Base-by-base conservation (phyloP, 495 filamentous ascomycete genomes). In the Tetracladium setigerum region DNA sequence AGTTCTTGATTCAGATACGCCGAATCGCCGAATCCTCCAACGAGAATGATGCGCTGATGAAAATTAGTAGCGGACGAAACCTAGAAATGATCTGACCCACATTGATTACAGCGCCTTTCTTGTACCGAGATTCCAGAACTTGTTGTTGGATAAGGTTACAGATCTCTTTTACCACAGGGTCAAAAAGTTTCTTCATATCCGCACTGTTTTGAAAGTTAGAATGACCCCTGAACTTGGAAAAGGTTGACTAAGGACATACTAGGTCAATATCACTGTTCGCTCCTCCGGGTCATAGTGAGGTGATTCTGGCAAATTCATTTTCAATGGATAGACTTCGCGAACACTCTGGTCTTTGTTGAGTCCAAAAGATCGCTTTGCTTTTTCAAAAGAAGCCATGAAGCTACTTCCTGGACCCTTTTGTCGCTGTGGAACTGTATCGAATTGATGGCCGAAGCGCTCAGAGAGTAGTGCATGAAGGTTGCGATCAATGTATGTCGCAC, bases 1-100 rank as follows among this genome's bases (percentile, higher is more conserved):
- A 65, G 17, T 30, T 38, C 53, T 10, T 44, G 17, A 18, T 37
- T 34, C 1, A 65, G 47, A 40, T 61, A 65, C 13, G 31, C 24
- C 1, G 54, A 63, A 32, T 59, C 60, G 4, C 60, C 62, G 24
- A 67, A 64, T 1, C 63, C 61, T 1, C 62, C 62, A 30, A 67
- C 58, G 10, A 67, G 34, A 38, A 67, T 47, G 10, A 66, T 56
- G 41, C 39, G 52, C 61, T 54, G 14, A 45, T 22, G 3, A 33
- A 27, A 27, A 27, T 33, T 34, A 16, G 15, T 5, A 33, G 2
- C 15, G 8, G 9, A 8, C 2, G 27, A 11, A 5, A 10, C 8
- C 30, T 33, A 16, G 2, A 13, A 53, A 32, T 38, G 13, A 38
- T 13, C 4, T 4, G n/a, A 33, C 38, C 4, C 15, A 50, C 51